phyloP scores from a whole-genome alignment of 768 basidiomycete genomes.

The Pisolithus tinctorius region DNA sequence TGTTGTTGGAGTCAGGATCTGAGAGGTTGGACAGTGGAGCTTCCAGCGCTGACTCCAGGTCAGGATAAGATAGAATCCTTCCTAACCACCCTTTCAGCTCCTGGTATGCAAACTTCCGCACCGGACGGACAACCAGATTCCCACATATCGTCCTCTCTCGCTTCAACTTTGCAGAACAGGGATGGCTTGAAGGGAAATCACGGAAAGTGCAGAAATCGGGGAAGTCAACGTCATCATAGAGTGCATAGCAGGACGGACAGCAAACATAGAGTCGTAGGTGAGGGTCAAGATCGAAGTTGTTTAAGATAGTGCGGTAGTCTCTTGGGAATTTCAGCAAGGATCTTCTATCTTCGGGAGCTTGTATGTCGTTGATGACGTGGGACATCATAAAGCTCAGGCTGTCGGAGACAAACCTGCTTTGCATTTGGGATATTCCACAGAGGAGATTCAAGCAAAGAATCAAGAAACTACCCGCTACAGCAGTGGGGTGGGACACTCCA shows the following conservation, averaged over 20 bases:
- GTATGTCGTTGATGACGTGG: too few relatives aligned
- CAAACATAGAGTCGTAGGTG: conserved; percentile 12
- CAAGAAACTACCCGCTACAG: too few relatives aligned
- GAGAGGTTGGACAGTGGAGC: neutral
- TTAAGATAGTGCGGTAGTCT: neutral
- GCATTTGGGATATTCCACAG: too few relatives aligned
- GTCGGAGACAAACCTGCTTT: too few relatives aligned
- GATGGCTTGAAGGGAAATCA: conserved; percentile 5
- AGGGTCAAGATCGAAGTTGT: conserved; percentile 11
- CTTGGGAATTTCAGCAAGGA: too few relatives aligned
- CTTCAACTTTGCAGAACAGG: conserved; percentile 3
- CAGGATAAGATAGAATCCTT: conserved; percentile 17
- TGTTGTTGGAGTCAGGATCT: conserved; percentile 6
- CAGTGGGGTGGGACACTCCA: too few relatives aligned
- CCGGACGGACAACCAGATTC: neutral
- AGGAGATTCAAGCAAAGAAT: too few relatives aligned
- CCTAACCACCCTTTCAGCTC: conserved; percentile 23
- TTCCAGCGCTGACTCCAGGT: conserved; percentile 23
- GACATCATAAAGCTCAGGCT: too few relatives aligned
- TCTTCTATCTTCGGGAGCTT: too few relatives aligned
- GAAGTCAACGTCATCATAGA: conserved; percentile 11
- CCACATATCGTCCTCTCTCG: neutral
- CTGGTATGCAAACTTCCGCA: conserved; percentile 18
- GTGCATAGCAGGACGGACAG: conserved; percentile 23
- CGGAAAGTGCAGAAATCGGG: conserved; percentile 17